phyloP scores from a whole-genome alignment of 805 yeast species.

The Teunomyces panamensis region DNA sequence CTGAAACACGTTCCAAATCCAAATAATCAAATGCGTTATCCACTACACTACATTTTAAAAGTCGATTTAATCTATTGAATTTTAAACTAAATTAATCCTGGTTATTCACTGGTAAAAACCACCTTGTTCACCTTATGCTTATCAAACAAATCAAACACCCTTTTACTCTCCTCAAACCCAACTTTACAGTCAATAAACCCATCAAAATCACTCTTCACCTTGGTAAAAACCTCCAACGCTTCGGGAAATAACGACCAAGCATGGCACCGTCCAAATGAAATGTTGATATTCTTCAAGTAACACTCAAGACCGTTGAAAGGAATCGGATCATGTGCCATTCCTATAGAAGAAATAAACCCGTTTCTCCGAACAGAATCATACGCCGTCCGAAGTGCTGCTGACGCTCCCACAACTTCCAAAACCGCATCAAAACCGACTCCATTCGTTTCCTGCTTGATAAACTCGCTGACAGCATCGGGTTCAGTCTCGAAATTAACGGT shows the following conservation, averaged over 20 bases:
- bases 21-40: no score
- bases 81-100: no score
- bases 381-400: slow-evolving; percentile 48
- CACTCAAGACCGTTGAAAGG: slow-evolving; percentile 59
- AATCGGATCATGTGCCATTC: slow-evolving; percentile 56
- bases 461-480: slow-evolving; percentile 18
- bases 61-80: no score
- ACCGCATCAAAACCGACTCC: slow-evolving; percentile 59
- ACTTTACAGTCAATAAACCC: slow-evolving; percentile 50
- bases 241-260: slow-evolving; percentile 55
- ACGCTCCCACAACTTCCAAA: slow-evolving; percentile 58
- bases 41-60: no score
- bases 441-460: slow-evolving; percentile 34
- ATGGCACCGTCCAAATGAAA: slow-evolving; percentile 65
- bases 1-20: no score
- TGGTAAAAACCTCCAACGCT: slow-evolving; percentile 46
- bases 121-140: slow-evolving; percentile 54
- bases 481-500: slow-evolving; percentile 43
- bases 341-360: slow-evolving; percentile 57
- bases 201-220: slow-evolving; percentile 43
- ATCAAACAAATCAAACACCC: slow-evolving; percentile 52
- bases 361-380: slow-evolving; percentile 55
- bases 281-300: slow-evolving; percentile 52
- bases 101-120: slow-evolving; percentile 35
- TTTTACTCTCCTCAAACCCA: slow-evolving; percentile 41